A percentile compares a stretch with the other conserved stretches of the same genome.
phyloP scores from a whole-genome alignment of 768 basidiomycete genomes.

The Termitomyces titanicus region DNA sequence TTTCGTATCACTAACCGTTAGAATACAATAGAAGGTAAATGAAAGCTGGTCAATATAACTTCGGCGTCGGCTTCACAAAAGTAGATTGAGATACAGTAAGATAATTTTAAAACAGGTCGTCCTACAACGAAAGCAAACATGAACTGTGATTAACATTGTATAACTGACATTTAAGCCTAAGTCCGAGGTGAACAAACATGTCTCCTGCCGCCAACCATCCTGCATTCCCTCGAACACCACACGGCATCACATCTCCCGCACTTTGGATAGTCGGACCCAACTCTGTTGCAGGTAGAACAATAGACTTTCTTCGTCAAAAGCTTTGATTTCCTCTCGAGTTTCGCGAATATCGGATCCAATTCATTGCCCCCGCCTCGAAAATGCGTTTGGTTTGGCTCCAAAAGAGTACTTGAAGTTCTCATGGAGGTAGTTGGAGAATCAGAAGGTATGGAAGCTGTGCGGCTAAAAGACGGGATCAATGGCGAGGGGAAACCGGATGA shows the following conservation, averaged over 20 bases:
- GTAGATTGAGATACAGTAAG: not conserved
- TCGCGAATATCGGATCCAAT: slow-evolving; percentile 47
- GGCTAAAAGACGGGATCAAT: slow-evolving; percentile 35
- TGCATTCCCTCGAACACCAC: slow-evolving; percentile 66
- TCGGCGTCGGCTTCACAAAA: not conserved
- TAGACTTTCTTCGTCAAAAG: slow-evolving; percentile 34
- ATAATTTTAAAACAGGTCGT: not conserved
- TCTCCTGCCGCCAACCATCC: slow-evolving; percentile 47
- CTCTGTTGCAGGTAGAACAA: slow-evolving; percentile 52
- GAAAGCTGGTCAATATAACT: not conserved
- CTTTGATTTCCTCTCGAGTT: slow-evolving; percentile 49
- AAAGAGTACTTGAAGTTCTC: slow-evolving; percentile 16
- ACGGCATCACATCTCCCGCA: slow-evolving; percentile 54
- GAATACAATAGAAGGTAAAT: not conserved
- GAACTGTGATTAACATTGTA: too few species aligned
- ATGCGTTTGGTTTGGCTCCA: slow-evolving; percentile 4
- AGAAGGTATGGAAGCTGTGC: slow-evolving; percentile 30
- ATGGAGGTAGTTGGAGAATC: slow-evolving; percentile 14
- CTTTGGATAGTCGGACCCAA: slow-evolving; percentile 55
- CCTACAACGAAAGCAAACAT: not conserved
- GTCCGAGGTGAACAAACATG: slow-evolving; percentile 37
- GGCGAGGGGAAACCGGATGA: slow-evolving; percentile 18
- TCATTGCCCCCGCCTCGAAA: slow-evolving; percentile 9
- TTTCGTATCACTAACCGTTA: too few species aligned
- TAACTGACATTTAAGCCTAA: not conserved